These are phyloP conservation scores for Lactarius sp. DNA, from an alignment of 768 basidiomycete species.

Conservation along the genomic window DNA sequence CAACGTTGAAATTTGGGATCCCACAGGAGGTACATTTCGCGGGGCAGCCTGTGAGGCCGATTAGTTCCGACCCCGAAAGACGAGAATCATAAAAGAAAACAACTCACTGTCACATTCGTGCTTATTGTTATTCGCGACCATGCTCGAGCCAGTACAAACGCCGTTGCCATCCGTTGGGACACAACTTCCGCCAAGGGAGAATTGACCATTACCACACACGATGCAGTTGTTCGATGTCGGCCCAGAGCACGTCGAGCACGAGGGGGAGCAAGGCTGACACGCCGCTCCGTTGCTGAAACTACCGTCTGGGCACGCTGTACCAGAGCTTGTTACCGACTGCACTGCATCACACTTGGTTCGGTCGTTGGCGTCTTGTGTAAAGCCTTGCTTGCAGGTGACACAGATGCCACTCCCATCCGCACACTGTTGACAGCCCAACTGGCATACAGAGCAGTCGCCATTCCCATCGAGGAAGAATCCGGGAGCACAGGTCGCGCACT, in stretches of 20 bases:
- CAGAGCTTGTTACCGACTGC: constrained; percentile 45
- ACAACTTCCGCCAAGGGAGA: constrained; percentile 63
- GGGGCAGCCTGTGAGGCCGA: constrained; percentile 57
- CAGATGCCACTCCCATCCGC: constrained; percentile 65
- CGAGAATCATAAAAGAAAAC: constrained; percentile 30
- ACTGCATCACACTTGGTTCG: constrained; percentile 58
- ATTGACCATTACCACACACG: constrained; percentile 58
- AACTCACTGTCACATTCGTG: constrained; percentile 76
- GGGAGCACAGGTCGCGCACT: constrained; percentile 65
- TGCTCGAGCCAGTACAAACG: constrained; percentile 62
- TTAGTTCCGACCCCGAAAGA: constrained; percentile 7
- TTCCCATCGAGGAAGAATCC: constrained; percentile 79
- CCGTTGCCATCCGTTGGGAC: constrained; percentile 62
- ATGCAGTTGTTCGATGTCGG: constrained; percentile 66
- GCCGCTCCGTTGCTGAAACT: constrained; percentile 53
- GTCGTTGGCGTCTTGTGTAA: constrained; percentile 62
- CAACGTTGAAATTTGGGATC: constrained; percentile 65
- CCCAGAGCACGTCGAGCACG: constrained; percentile 69
- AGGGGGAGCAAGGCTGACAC: constrained; percentile 57
- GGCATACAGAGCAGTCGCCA: constrained; percentile 64
- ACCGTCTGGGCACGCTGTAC: constrained; percentile 57
- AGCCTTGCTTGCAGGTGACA: constrained; percentile 63
- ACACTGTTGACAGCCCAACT: constrained; percentile 67
- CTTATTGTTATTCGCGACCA: constrained; percentile 79
- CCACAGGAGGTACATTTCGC: constrained; percentile 75